A percentile compares a stretch with the other conserved stretches of the same genome.
Evolutionary conservation across 371 early-diverging fungal genomes (phyloP).

Genomic region (Caulochytrium protostelioides): DNA sequence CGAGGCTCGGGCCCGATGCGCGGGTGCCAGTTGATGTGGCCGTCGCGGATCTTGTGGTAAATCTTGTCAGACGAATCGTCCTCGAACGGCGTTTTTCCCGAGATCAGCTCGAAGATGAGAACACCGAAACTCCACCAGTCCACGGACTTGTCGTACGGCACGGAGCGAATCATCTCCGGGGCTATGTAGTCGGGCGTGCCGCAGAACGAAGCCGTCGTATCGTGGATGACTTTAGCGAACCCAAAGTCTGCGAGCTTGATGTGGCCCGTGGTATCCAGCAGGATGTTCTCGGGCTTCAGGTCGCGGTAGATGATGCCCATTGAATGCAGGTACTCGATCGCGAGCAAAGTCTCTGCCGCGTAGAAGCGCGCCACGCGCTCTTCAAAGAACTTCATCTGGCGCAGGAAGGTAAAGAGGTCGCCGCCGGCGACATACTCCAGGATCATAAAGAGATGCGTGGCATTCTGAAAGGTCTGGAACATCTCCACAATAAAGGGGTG

Average conservation of each 20-base stretch:
- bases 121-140: conserved; percentile 73
- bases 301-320: conserved; percentile 30
- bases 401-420: conserved; percentile 24
- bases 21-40: conserved; percentile 29
- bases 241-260: conserved; percentile 49
- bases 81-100: conserved; percentile 39
- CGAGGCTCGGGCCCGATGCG: conserved; percentile 15
- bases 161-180: conserved; percentile 39
- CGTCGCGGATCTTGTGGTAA: conserved; percentile 35
- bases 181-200: conserved; percentile 54
- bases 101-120: conserved; percentile 46
- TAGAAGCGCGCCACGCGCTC: conserved; percentile 28
- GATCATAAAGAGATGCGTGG: conserved; percentile 31
- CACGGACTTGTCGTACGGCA: conserved; percentile 35
- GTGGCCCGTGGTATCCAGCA: conserved; percentile 39
- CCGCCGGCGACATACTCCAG: conserved; percentile 51
- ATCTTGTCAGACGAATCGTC: conserved; percentile 28
- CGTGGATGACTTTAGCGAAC: conserved; percentile 30
- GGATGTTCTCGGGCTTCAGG: conserved; percentile 39
- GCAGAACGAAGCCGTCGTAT: conserved; percentile 39
- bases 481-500: conserved; percentile 18
- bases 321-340: conserved; percentile 30
- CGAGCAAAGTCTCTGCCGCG: conserved; percentile 26
- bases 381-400: conserved; percentile 19
- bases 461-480: conserved; percentile 22